These are phyloP conservation scores for Penicillium freii DNA, from an alignment of 2,329 filamentous ascomycete species.

Conservation along the genomic window DNA sequence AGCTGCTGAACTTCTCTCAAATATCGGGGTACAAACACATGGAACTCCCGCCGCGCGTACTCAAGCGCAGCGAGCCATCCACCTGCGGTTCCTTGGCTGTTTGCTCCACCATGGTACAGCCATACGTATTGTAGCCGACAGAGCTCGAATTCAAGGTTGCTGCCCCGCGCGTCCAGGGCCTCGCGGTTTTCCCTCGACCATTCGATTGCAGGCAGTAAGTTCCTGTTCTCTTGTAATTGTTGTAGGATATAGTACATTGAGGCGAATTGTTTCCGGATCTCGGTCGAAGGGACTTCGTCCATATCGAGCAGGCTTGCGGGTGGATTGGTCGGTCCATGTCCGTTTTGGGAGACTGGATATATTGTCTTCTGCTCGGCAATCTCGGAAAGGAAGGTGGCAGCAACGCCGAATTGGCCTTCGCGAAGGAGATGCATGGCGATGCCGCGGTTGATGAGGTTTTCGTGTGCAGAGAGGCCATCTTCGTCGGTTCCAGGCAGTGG, in stretches of 20 bases:
- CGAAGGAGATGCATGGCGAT: conserved; percentile 95
- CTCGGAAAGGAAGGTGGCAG: conserved; percentile 79
- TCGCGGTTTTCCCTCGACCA: conserved; percentile 75
- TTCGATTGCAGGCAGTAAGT: conserved; percentile 77
- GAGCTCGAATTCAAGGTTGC: conserved; percentile 93
- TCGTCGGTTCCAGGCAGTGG: conserved; percentile 73
- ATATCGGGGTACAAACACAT: conserved; percentile 71
- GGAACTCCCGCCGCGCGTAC: conserved; percentile 75
- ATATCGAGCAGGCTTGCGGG: conserved; percentile 50
- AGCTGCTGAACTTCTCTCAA: conserved; percentile 77
- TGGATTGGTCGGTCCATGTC: not conserved
- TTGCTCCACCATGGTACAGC: conserved; percentile 70
- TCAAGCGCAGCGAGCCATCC: conserved; percentile 58
- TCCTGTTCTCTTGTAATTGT: conserved; percentile 66
- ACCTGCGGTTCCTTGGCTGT: conserved; percentile 47
- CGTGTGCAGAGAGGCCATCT: conserved; percentile 73
- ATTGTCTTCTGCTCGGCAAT: conserved; percentile 50
- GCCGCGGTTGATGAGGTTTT: conserved; percentile 80
- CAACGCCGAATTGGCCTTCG: conserved; percentile 88
- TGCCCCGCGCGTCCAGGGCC: conserved; percentile 75
- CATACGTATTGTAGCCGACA: conserved; percentile 86
- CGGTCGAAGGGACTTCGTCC: conserved; percentile 60
- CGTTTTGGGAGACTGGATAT: not conserved
- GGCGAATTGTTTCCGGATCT: conserved; percentile 76
- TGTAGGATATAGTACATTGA: conserved; percentile 89